phyloP scores from a whole-genome alignment of 805 yeast species.

The Ogataea sp. region DNA sequence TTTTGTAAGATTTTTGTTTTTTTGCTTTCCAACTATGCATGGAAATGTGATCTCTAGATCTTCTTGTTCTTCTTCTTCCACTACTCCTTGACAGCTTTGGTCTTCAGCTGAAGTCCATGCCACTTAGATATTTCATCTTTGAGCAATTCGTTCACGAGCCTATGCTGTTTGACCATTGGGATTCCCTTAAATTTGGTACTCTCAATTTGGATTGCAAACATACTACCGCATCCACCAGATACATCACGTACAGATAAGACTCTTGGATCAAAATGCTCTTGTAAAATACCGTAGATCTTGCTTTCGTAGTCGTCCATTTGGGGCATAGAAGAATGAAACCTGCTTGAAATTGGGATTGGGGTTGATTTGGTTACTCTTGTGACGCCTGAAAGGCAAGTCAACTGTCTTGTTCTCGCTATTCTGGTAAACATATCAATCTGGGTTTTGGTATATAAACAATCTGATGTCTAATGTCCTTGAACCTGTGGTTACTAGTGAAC shows the following conservation, averaged over 20 bases:
- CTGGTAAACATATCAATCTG: too few relatives aligned
- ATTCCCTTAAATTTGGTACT: conserved; percentile 71
- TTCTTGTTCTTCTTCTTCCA: too few relatives aligned
- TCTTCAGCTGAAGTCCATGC: conserved; percentile 90
- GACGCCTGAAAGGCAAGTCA: not conserved
- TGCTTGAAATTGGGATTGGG: not conserved
- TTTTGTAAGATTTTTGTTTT: not conserved
- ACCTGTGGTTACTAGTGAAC: too few relatives aligned
- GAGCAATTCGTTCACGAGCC: conserved; percentile 74
- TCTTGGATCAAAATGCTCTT: conserved; percentile 50
- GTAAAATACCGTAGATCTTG: conserved; percentile 49
- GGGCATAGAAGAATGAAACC: not conserved
- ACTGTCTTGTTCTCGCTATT: too few relatives aligned
- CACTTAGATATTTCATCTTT: conserved; percentile 82
- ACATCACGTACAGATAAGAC: conserved; percentile 67
- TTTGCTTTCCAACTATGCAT: too few relatives aligned
- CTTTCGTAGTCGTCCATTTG: conserved; percentile 52
- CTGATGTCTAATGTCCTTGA: too few relatives aligned
- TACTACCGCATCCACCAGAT: conserved; percentile 96
- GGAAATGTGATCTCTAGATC: too few relatives aligned
- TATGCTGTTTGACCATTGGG: conserved; percentile 84
- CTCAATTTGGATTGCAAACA: conserved; percentile 83
- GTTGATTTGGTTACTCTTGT: not conserved
- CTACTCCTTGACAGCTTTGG: conserved; percentile 39
- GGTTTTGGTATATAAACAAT: too few relatives aligned